Evolutionary conservation across 129 eudicot species (phyloP), one percentile per base, ranked within the genome.

Genomic region (Logfia minima): DNA sequence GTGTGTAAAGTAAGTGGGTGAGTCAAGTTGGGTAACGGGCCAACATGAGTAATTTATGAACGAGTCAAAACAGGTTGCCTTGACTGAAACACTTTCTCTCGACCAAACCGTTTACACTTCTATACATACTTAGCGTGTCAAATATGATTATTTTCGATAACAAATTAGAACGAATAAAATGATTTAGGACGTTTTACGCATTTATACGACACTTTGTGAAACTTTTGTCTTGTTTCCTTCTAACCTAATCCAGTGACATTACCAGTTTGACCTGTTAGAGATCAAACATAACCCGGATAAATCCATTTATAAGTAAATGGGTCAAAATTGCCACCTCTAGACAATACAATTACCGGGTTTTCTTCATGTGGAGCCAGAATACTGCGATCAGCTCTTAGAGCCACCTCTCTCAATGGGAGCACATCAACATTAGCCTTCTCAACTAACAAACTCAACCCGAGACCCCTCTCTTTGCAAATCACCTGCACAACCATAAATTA

Each of bases 401-500:
- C 55, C 39, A 76, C 73, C 41, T 81, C 71, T 69, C 77, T 69
- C 60, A 82, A 23, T 4, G 88, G 84, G 22, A 75, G 79, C 61
- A 45, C 69, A 66, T 86, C 91, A 75, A 51, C 71, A 35, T 82
- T 75, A 72, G 89, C 45, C 72, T 77, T 81, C 76, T 82, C 84
- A 34, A 78, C 81, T 52, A 62, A 17, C 22, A 80, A 16, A 61
- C 90, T 87, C 89, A 84, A 73, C 59, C 92, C 96, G 37, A 88
- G 86, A 77, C 96, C 90, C 77, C 93, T 88, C 73, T 86, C 93
- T 74, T 78, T 90, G 86, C 91, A 90, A 78, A 88, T 84, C 74
- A 88, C 96, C 96, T 90, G 77, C 80, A 73, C 14, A 22, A 70
- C 31, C 58, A 80, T 37, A 60, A 77, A 66, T 48, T 71, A 24